phyloP scores from a whole-genome alignment of 1,284 basidiomycete species.

The Phellopilus nigrolimitatus region DNA sequence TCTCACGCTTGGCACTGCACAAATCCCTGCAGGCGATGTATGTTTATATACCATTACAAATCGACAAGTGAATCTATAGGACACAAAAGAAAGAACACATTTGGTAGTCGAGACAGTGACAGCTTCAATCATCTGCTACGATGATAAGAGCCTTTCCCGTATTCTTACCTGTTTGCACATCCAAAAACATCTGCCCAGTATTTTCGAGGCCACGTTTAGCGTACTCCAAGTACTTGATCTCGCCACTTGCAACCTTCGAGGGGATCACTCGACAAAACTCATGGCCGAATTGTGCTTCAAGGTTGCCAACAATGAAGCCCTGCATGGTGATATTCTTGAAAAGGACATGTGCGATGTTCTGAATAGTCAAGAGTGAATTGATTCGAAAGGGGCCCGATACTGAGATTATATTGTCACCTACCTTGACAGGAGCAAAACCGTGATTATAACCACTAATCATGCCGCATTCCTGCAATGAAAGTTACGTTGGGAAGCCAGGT shows the following conservation, averaged over 20 bases:
- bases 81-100: no score
- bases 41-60: no score
- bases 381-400: neutral
- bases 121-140: constrained; percentile 25
- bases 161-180: constrained; percentile 40
- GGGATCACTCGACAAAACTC: constrained; percentile 39
- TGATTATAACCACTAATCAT: constrained; percentile 5
- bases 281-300: constrained; percentile 19
- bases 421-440: neutral
- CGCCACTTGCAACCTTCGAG: constrained; percentile 37
- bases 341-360: constrained; percentile 33
- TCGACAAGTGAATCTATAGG: no score
- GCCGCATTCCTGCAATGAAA: constrained; percentile 6
- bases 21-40: no score
- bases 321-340: constrained; percentile 39
- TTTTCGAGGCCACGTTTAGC: constrained; percentile 35
- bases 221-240: constrained; percentile 41
- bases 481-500: neutral
- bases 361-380: neutral
- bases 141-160: constrained; percentile 36
- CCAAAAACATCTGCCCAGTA: constrained; percentile 35
- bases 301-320: constrained; percentile 43
- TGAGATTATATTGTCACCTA: neutral
- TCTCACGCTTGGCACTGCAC: no score
- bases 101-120: neutral